Evolutionary conservation across 305 asterid genomes (phyloP).

Genomic region (Plantago coronopus): DNA sequence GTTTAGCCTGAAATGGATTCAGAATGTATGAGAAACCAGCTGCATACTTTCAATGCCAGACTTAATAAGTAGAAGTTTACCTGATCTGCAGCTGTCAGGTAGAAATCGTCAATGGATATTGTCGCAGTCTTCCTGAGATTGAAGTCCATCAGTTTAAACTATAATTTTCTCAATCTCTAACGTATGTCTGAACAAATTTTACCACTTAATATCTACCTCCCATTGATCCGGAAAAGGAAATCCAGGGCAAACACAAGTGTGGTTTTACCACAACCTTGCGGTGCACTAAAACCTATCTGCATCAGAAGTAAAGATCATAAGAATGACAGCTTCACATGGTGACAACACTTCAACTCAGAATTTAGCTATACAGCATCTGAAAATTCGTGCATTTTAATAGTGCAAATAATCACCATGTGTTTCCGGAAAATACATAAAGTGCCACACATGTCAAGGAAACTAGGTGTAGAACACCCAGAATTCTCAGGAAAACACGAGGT

Average conservation of each 20-base stretch:
- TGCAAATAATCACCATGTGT: too few species aligned
- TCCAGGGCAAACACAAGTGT: conserved; percentile 92
- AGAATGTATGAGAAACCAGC: conserved; percentile 17
- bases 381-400: too few species aligned
- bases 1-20: conserved; percentile 51
- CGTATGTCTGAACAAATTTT: conserved; percentile 30
- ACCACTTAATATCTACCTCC: conserved; percentile 77
- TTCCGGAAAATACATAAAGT: too few species aligned
- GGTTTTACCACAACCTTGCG: conserved; percentile 99
- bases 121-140: conserved; percentile 84
- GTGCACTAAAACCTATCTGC: conserved; percentile 99
- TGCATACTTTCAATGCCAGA: conserved; percentile 1
- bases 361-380: background rate
- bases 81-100: conserved; percentile 88
- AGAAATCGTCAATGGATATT: conserved; percentile 89
- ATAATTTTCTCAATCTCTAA: conserved; percentile 19
- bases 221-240: conserved; percentile 65
- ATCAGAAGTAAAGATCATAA: conserved; percentile 24
- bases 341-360: conserved; percentile 9
- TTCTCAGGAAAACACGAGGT: too few species aligned
- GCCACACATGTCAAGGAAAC: too few species aligned
- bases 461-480: too few species aligned
- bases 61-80: conserved; percentile 29
- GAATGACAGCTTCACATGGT: conserved; percentile 14
- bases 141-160: conserved; percentile 30